A percentile compares a stretch with the other conserved stretches of the same genome.
These are phyloP conservation scores for Paramecium biaurelia DNA, from an alignment of 73 alveolate genomes.

Conservation along the genomic window DNA sequence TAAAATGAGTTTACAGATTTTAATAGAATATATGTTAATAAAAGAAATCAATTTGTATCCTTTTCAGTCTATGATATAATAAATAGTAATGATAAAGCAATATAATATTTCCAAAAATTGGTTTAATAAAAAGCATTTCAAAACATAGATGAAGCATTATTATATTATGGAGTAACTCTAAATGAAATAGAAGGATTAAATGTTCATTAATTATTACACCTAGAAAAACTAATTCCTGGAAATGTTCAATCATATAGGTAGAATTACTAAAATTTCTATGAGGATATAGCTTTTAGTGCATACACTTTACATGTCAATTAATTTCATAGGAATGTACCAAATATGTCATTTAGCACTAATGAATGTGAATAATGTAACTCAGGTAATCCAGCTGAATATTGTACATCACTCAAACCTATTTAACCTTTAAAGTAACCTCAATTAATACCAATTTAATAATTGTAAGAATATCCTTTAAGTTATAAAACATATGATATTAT, in stretches of 20 bases:
- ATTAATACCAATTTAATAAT: background rate
- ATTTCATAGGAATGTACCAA: background rate
- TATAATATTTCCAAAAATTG: background rate
- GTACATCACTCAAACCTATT: background rate
- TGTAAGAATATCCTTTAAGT: slow-evolving; percentile 18
- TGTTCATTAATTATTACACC: background rate
- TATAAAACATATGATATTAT: background rate
- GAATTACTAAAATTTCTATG: background rate
- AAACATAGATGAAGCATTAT: background rate
- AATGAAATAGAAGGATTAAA: background rate
- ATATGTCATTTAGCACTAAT: slow-evolving; percentile 3
- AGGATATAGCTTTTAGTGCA: background rate
- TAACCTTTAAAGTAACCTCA: background rate
- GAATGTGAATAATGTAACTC: slow-evolving; percentile 12
- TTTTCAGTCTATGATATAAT: slow-evolving; percentile 4
- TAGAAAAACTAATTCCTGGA: background rate
- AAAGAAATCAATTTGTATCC: background rate
- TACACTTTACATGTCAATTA: background rate
- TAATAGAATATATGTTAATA: background rate
- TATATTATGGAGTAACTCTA: background rate
- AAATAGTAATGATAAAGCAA: background rate
- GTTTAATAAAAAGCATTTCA: background rate
- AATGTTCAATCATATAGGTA: background rate
- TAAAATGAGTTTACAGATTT: background rate
- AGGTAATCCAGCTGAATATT: background rate